A percentile compares a stretch with the other conserved stretches of the same genome.
These are phyloP conservation scores for Boletus speciosus DNA, from an alignment of 768 basidiomycete genomes.

Conservation along the genomic window DNA sequence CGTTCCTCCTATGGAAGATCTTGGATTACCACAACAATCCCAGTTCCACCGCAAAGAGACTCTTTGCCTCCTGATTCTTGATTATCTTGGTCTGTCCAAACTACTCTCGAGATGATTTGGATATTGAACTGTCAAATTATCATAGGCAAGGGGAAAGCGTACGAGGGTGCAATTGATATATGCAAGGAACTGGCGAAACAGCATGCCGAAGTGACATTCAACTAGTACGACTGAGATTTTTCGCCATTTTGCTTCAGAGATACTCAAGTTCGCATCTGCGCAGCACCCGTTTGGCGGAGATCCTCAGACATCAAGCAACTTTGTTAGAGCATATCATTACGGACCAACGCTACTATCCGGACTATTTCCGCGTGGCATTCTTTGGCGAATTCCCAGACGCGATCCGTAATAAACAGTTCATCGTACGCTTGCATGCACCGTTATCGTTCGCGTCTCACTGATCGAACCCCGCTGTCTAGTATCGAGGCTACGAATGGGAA, in stretches of 20 bases:
- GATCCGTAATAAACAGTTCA: constrained; percentile 85
- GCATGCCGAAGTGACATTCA: constrained; percentile 86
- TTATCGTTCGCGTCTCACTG: background rate
- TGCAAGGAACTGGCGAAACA: constrained; percentile 89
- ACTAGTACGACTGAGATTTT: constrained; percentile 58
- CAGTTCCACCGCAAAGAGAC: constrained; percentile 95
- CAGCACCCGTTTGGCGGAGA: constrained; percentile 82
- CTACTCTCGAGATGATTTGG: background rate
- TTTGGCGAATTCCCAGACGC: constrained; percentile 89
- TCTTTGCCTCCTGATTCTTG: constrained; percentile 85
- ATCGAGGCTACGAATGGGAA: constrained; percentile 95
- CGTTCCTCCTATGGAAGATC: constrained; percentile 83
- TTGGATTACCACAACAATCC: constrained; percentile 87
- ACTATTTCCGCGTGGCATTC: constrained; percentile 92
- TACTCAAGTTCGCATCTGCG: constrained; percentile 9
- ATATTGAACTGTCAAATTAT: constrained; percentile 3
- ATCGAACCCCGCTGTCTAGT: constrained; percentile 41
- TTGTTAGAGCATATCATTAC: constrained; percentile 82
- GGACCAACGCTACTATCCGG: constrained; percentile 81
- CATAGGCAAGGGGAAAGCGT: constrained; percentile 93
- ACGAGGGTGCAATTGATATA: constrained; percentile 90
- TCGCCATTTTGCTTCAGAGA: background rate
- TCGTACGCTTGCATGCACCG: constrained; percentile 48
- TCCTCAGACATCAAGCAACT: constrained; percentile 83
- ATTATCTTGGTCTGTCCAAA: constrained; percentile 70